Evolutionary conservation across 768 basidiomycete genomes (phyloP).

Genomic region (Phylloporus arenicola): DNA sequence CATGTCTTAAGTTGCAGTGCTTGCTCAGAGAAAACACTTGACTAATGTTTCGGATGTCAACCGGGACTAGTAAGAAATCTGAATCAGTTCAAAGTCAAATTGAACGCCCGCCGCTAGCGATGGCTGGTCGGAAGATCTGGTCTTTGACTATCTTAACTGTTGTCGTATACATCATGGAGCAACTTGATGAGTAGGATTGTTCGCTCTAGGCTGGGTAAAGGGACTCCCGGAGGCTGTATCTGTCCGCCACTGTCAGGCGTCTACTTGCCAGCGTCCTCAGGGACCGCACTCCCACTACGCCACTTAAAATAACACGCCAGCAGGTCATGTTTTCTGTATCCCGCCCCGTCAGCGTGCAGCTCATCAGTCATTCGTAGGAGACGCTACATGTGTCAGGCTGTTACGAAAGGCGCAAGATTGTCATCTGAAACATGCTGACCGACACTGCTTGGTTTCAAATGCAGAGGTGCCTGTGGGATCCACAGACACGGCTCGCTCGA

Average conservation of each 20-base stretch:
- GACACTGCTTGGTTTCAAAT: constrained; percentile 1
- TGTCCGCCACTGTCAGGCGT: background rate
- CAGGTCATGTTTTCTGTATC: background rate
- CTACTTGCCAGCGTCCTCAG: background rate
- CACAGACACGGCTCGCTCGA: background rate
- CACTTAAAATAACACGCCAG: background rate
- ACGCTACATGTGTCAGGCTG: no score
- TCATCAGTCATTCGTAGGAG: no score
- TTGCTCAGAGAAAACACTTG: no score
- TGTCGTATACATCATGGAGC: no score
- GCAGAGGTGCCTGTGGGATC: background rate
- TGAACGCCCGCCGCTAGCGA: background rate
- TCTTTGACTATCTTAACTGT: no score
- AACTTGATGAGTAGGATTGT: no score
- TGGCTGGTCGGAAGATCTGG: no score
- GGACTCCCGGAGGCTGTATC: background rate
- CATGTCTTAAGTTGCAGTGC: constrained; percentile 14
- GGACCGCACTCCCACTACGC: background rate
- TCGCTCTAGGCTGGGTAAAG: no score
- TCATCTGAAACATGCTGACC: background rate
- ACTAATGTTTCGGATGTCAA: no score
- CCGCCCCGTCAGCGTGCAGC: background rate
- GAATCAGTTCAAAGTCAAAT: no score
- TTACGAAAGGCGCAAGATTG: background rate
- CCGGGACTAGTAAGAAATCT: no score